Evolutionary conservation across 306 rosid species (phyloP), one percentile per base, ranked within the genome.

Genomic region (Astragalus membranaceus): DNA sequence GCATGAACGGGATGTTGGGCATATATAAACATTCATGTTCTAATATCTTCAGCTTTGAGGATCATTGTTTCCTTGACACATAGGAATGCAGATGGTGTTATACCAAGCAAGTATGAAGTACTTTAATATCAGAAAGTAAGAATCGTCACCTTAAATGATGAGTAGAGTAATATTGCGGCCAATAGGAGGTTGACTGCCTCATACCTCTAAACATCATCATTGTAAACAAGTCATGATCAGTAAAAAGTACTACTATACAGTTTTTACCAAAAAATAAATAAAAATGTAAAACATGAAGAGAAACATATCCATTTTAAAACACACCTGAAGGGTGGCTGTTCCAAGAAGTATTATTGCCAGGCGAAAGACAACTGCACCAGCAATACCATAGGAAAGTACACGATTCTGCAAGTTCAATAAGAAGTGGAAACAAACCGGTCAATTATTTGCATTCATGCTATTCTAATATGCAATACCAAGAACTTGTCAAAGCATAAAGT

Each of bases 331-430:
- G 55, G 99, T 89, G 56, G 82, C 91, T 47, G 96, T 54, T 74
- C 97, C 99, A 36, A 94, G 90, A 49, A 91, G 86, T 80, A 94
- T 94, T 52, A 91, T 10, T 7, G 87, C 59, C 73, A 91, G 82
- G 76, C 95, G 92, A 70, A 91, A 87, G 75, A 94, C 69, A 64
- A 94, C 76, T 35, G 97, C 97, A 41, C 99, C 97, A 50, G 86
- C 89, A 86, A 94, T 87, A 65, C 99, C 97, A 64, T 88, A 94
- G 29, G 96, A 87, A 77, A 94, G 99, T 58, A 94, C 99, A 75
- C 91, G 95, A 69, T 54, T 89, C 99, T 94, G 77, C 57, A 68
- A 37, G 76, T 71, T 72, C 75, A 69, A 74, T 26, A 44, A 70
- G 59, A 53, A 69, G 75, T 39, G 51, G 44, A 62, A 58, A 44